These are phyloP conservation scores for Byssothecium circinans DNA, from an alignment of 2,329 filamentous ascomycete genomes.

Conservation along the genomic window DNA sequence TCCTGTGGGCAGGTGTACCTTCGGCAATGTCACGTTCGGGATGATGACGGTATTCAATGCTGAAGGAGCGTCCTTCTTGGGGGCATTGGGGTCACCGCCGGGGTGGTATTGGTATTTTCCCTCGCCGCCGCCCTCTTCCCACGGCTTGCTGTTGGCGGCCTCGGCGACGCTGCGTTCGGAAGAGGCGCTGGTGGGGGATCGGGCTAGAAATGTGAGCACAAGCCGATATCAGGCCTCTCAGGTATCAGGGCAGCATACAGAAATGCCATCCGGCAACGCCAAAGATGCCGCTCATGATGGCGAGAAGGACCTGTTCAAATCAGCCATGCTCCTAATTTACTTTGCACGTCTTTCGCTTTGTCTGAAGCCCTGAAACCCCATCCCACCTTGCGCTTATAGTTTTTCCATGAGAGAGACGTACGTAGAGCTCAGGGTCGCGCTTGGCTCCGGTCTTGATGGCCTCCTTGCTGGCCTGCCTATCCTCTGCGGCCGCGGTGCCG, in stretches of 20 bases:
- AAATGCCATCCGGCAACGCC: conserved; percentile 89
- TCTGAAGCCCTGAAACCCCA: too few species aligned
- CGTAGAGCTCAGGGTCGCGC: conserved; percentile 74
- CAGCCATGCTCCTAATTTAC: conserved; percentile 10
- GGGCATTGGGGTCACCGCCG: conserved; percentile 74
- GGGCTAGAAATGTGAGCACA: conserved; percentile 55
- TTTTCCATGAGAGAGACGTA: conserved; percentile 46
- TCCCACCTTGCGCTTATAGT: not conserved
- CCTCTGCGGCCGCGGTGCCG: conserved; percentile 46
- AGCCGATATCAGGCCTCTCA: not conserved
- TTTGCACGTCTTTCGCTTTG: not conserved
- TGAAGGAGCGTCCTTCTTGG: conserved; percentile 87
- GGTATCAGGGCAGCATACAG: conserved; percentile 54
- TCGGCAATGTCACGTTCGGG: conserved; percentile 89
- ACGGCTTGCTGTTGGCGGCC: conserved; percentile 80
- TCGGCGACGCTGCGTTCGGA: conserved; percentile 79
- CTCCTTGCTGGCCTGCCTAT: conserved; percentile 50
- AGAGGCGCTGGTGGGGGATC: conserved; percentile 79
- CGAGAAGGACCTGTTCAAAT: conserved; percentile 73
- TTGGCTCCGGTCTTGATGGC: conserved; percentile 65
- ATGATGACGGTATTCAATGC: conserved; percentile 94
- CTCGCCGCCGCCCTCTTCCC: conserved; percentile 66
- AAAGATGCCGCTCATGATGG: conserved; percentile 87
- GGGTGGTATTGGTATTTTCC: conserved; percentile 72
- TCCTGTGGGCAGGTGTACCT: conserved; percentile 45